phyloP scores from a whole-genome alignment of 2,329 filamentous ascomycete genomes.

The Gaeumannomyces tritici region DNA sequence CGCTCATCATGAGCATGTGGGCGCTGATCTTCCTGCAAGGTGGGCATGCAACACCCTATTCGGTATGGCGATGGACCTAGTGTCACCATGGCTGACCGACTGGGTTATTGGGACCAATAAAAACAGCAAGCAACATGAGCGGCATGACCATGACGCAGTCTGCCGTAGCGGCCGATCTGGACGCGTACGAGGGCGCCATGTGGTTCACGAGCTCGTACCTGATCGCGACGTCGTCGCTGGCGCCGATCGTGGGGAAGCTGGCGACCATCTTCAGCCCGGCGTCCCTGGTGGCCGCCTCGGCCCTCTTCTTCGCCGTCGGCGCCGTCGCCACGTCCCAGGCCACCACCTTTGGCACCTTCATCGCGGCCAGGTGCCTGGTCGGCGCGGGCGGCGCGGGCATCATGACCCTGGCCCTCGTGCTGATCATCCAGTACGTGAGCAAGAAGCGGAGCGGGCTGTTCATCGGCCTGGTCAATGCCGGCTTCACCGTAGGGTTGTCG shows the following conservation, averaged over 20 bases:
- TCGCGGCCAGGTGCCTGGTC: constrained; percentile 57
- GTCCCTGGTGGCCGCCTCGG: constrained; percentile 52
- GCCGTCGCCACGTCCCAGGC: constrained; percentile 56
- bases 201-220: constrained; percentile 80
- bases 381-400: constrained; percentile 64
- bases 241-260: constrained; percentile 63
- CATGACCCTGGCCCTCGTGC: constrained; percentile 63
- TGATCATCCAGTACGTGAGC: constrained; percentile 64
- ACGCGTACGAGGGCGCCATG: constrained; percentile 61
- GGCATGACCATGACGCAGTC: constrained; percentile 76
- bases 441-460: constrained; percentile 61
- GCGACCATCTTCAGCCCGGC: constrained; percentile 65
- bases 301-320: constrained; percentile 49
- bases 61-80: not conserved
- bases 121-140: constrained; percentile 59
- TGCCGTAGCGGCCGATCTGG: constrained; percentile 62
- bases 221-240: constrained; percentile 48
- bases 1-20: constrained; percentile 44
- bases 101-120: not conserved
- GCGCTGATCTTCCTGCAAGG: constrained; percentile 52
- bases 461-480: constrained; percentile 65
- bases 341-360: constrained; percentile 48
- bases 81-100: not conserved
- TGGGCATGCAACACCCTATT: constrained; percentile 13
- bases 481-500: constrained; percentile 22